Evolutionary conservation across 2,329 filamentous ascomycete genomes (phyloP).

Genomic region (Arthrobotrys entomopaga): DNA sequence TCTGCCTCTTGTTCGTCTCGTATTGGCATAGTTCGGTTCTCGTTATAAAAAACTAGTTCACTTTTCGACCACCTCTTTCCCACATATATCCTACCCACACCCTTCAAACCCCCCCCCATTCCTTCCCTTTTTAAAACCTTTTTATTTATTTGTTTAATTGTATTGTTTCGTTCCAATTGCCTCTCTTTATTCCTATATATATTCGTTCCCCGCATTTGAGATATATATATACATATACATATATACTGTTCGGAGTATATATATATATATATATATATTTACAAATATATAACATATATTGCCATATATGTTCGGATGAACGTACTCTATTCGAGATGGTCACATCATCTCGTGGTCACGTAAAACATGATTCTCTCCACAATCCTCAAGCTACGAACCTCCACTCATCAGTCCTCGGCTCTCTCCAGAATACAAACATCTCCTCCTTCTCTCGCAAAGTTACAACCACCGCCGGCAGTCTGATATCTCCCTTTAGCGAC

Average conservation of each 20-base stretch:
- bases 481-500: constrained; percentile 77
- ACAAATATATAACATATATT: too few species aligned
- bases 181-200: constrained; percentile 56
- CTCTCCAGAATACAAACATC: constrained; percentile 59
- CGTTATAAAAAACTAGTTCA: constrained; percentile 10
- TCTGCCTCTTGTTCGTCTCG: not conserved
- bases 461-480: constrained; percentile 87
- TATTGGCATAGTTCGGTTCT: constrained; percentile 7
- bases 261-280: not conserved
- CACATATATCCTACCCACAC: constrained; percentile 28
- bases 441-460: constrained; percentile 89
- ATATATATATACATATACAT: not conserved
- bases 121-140: constrained; percentile 55
- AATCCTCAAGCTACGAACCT: constrained; percentile 6
- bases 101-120: constrained; percentile 56
- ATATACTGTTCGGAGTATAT: not conserved
- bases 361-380: constrained; percentile 17
- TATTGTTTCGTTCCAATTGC: constrained; percentile 33
- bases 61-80: not conserved
- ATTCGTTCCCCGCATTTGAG: constrained; percentile 40
- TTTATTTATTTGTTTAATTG: constrained; percentile 15
- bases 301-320: constrained; percentile 14
- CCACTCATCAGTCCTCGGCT: constrained; percentile 24
- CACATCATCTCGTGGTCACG: constrained; percentile 31
- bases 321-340: constrained; percentile 18